A percentile compares a stretch with the other conserved stretches of the same genome.
These are phyloP conservation scores for Penicillium sp. DNA, from an alignment of 2,329 filamentous ascomycete species.

Conservation along the genomic window DNA sequence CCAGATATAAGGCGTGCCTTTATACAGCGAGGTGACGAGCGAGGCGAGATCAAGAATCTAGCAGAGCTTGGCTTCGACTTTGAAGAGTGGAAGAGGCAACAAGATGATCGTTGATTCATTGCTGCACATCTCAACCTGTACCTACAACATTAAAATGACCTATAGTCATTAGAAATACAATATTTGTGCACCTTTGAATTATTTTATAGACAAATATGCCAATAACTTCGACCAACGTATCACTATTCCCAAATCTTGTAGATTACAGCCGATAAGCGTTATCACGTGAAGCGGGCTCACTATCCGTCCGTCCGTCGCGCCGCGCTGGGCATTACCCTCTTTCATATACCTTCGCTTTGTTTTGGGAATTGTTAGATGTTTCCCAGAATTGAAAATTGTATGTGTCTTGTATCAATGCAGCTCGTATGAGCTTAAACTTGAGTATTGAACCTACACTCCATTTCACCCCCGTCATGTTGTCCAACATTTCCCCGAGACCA, in stretches of 20 bases:
- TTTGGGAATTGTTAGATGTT: constrained; percentile 4
- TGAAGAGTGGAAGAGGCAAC: constrained; percentile 35
- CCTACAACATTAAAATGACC: neutral
- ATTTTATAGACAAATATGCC: neutral
- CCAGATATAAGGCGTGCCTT: constrained; percentile 71
- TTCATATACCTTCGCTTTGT: constrained; percentile 13
- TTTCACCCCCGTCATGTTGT: constrained; percentile 5
- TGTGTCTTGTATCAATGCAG: constrained; percentile 5
- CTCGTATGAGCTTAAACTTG: neutral
- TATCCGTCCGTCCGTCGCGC: constrained; percentile 22
- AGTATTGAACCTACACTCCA: constrained; percentile 5
- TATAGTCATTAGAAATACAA: neutral
- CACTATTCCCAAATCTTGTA: neutral
- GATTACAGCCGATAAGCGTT: constrained; percentile 21
- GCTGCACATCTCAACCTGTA: neutral
- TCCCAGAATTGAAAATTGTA: constrained; percentile 2
- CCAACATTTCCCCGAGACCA: neutral
- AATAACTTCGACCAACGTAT: neutral
- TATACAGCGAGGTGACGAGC: constrained; percentile 59
- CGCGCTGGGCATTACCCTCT: constrained; percentile 10
- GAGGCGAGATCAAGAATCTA: constrained; percentile 59
- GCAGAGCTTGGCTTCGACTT: constrained; percentile 71
- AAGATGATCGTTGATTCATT: constrained; percentile 9
- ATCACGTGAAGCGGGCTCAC: constrained; percentile 34
- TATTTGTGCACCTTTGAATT: neutral